Base-by-base conservation (phyloP, 2,329 filamentous ascomycete genomes). In the Claviceps sorghi region DNA sequence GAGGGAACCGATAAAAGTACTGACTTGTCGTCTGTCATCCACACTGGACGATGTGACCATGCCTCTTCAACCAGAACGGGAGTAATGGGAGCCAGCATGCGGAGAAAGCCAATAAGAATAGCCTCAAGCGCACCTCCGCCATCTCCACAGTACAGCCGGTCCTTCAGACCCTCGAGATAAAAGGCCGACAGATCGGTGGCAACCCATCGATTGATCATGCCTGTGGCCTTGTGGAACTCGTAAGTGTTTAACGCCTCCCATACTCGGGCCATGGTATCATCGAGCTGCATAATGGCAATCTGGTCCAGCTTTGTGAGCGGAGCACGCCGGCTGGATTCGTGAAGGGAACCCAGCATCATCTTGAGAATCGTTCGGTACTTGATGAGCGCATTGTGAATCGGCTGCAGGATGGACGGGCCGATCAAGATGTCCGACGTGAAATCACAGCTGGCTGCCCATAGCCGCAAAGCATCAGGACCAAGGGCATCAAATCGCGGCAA, bases 361-460 rank as follows among this genome's bases (percentile, higher is more conserved):
- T 93, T 95, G 65, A 95, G 79, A 0, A 86, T 95, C 48, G 86
- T 84, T 17, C 93, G 84, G 65, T 91, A 95, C 65, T 95, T 96
- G 67, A 90, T 77, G 26, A 97, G 70, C 2, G 81, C 78, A 46
- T 78, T 80, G 58, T 95, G 86, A 11, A 93, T 80, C 1, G 84
- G 79, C 59, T 84, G 79, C 8, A 98, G 75, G 0, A 93, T 82
- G 1, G 82, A 78, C 57, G 85, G 79, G 22, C 90, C 87, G 57
- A 98, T 84, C 7, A 84, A 77, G 6, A 97, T 83, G 64, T 98
- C 93, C 19, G 79, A 80, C 3, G 88, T 95, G 65, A 93, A 97
- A 67, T 98, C 91, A 60, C 86, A 88, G 65, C 86, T 88, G 3
- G 90, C 91, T 30, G 82, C 90, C 91, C 91, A 97, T 30, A 98